A percentile compares a stretch with the other conserved stretches of the same genome.
Conservation (phyloP, 306 rosid genomes). For the Rosa lucieae region DNA sequence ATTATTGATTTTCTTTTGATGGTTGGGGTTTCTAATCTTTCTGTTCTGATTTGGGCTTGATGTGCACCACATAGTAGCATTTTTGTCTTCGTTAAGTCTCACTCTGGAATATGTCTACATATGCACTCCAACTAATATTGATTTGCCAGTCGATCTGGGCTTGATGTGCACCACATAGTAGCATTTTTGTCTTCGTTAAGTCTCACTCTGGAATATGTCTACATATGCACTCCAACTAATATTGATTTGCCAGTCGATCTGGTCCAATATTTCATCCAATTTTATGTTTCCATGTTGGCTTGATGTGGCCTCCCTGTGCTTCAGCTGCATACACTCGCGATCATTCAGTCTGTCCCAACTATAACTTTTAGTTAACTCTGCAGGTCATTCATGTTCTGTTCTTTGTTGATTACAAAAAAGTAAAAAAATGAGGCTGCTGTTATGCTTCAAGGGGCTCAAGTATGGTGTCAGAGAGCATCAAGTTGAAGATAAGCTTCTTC, state of each 20-base stretch:
- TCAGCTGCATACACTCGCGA: neutral
- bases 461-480: constrained; percentile 54
- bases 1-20: neutral
- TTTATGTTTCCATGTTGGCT: neutral
- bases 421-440: neutral
- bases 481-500: constrained; percentile 79
- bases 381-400: neutral
- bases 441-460: neutral
- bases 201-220: no score
- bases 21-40: neutral
- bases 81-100: no score
- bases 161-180: neutral
- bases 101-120: no score
- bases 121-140: neutral
- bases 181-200: no score
- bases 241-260: no score
- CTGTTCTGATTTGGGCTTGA: neutral
- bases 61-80: no score
- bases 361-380: no score
- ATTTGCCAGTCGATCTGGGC: no score
- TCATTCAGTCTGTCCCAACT: neutral
- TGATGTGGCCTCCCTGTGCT: no score
- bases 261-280: no score
- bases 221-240: neutral
- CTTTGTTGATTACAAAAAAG: neutral